Base-by-base conservation (phyloP, 805 yeast genomes). In the Kodamaea nitidulidarum region DNA sequence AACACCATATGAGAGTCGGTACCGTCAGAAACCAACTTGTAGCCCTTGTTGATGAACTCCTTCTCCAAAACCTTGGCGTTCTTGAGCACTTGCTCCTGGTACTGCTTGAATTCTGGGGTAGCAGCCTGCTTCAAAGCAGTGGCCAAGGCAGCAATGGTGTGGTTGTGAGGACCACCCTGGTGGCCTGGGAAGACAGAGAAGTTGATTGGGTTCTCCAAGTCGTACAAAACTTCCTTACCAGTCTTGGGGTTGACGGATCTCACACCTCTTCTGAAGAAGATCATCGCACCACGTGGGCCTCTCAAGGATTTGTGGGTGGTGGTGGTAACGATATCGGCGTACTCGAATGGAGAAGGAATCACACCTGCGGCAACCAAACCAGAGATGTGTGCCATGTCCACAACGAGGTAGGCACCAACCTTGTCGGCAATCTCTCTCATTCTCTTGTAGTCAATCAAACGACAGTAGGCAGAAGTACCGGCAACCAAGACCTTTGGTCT, bases 111-210 rank as follows among this genome's bases (percentile, higher is more conserved):
- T 63, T 87, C 96, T 27, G 95, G 95, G 34, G 91, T 74, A 38
- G 78, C 71, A 41, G 96, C 90, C 73, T 91, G 98, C 60, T 87
- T 87, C 56, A 91, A 76, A 27, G 98, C 98, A 42, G 88, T 91
- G 22, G 98, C 95, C 53, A 91, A 74, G 15, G 98, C 98, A 48
- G 96, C 80, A 58, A 91, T 91, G 54, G 98, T 91, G 69, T 91
- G 97, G 73, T 91, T 91, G 68, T 91, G 98, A 51, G 98, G 98
- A 60, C 98, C 98, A 73, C 98, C 98, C 74, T 91, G 98, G 66
- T 91, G 98, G 49, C 95, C 98, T 52, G 98, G 98, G 86, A 91
- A 91, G 41, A 91, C 98, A 22, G 96, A 87, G 61, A 91, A 91
- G 76, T 91, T 91, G 67, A 91, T 88, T 61, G 80, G 84, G 60